A percentile compares a stretch with the other conserved stretches of the same genome.
These are phyloP conservation scores for Cladophialophora psammophila DNA, from an alignment of 2,329 filamentous ascomycete species.

Conservation along the genomic window DNA sequence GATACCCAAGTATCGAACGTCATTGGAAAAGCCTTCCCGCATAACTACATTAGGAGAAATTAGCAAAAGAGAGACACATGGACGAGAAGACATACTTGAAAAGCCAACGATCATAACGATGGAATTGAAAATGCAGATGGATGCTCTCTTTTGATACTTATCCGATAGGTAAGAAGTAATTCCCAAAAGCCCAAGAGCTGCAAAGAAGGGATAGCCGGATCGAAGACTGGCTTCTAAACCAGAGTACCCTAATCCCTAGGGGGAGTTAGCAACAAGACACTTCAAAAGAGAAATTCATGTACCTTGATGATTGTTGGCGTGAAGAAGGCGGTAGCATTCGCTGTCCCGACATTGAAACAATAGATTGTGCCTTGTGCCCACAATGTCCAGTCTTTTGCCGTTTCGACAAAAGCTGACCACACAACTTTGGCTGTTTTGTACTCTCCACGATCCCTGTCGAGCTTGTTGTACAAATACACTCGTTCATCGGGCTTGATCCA, in stretches of 20 bases:
- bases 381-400: conserved; percentile 21
- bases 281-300: background rate
- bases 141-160: conserved; percentile 18
- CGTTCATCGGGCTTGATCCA: conserved; percentile 25
- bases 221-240: conserved; percentile 23
- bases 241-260: conserved; percentile 25
- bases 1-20: conserved; percentile 28
- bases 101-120: conserved; percentile 28
- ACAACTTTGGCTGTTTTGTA: conserved; percentile 20
- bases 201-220: conserved; percentile 23
- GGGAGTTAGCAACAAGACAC: background rate
- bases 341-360: conserved; percentile 20
- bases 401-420: conserved; percentile 11
- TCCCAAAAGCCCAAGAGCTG: conserved; percentile 18
- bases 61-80: background rate
- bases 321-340: conserved; percentile 24
- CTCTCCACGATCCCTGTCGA: conserved; percentile 23
- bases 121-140: conserved; percentile 21
- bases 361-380: conserved; percentile 24
- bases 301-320: conserved; percentile 24
- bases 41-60: conserved; percentile 14
- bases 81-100: conserved; percentile 4
- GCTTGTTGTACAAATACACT: conserved; percentile 21
- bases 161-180: conserved; percentile 21
- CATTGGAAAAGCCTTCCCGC: conserved; percentile 17